A percentile compares a stretch with the other conserved stretches of the same genome.
phyloP scores from a whole-genome alignment of 2,329 filamentous ascomycete genomes.

The Dichotomopilus funicola region DNA sequence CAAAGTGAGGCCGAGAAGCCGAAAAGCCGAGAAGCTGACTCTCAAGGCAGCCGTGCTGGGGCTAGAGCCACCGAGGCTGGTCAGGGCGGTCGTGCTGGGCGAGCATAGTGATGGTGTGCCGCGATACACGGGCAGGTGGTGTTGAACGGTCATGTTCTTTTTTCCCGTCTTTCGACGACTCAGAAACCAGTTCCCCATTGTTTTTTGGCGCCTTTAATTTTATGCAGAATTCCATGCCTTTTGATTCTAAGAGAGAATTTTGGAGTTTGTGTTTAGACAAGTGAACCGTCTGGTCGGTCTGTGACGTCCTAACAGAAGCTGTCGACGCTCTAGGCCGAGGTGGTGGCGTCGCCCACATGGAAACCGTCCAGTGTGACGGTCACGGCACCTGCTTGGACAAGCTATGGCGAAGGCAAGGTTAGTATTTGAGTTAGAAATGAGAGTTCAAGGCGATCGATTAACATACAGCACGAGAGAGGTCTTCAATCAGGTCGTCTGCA shows the following conservation, averaged over 20 bases:
- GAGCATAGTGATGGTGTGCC: not conserved
- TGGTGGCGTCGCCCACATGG: constrained; percentile 43
- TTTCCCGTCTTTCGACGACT: not conserved
- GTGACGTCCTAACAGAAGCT: not conserved
- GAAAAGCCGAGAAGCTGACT: constrained; percentile 1
- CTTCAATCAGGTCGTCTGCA: constrained; percentile 82
- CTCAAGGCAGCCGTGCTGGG: not conserved
- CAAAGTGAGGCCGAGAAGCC: not conserved
- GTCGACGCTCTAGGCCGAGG: constrained; percentile 15
- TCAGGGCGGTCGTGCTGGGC: not conserved
- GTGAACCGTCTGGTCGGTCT: not conserved
- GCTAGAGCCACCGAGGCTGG: not conserved
- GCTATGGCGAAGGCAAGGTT: constrained; percentile 38
- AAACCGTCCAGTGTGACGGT: constrained; percentile 79
- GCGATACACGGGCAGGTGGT: not conserved
- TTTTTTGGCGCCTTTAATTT: not conserved
- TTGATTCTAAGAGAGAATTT: not conserved
- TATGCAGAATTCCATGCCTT: constrained; percentile 2
- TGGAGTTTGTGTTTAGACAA: not conserved
- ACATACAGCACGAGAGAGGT: constrained; percentile 83
- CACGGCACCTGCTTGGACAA: constrained; percentile 92
- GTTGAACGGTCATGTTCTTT: not conserved
- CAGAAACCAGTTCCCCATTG: not conserved
- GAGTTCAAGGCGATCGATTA: not conserved
- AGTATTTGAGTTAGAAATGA: not conserved